phyloP scores from a whole-genome alignment of 2,329 filamentous ascomycete species.

The Colletotrichum tamarilloi region DNA sequence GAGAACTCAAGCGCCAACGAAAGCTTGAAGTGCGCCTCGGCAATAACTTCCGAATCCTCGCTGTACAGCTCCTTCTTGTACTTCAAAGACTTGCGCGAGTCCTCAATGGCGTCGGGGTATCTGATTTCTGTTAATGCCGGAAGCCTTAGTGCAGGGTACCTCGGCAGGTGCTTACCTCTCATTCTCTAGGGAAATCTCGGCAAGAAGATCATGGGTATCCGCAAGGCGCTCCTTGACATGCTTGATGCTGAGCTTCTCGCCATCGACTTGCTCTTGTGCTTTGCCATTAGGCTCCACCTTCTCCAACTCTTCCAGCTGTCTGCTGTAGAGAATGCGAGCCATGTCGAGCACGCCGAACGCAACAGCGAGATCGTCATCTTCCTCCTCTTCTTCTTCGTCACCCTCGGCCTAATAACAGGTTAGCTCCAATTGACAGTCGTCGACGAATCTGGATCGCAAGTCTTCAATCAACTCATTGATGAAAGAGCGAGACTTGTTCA shows the following conservation, averaged over 20 bases:
- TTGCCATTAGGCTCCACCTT: slow-evolving; percentile 53
- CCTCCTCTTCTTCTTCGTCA: slow-evolving; percentile 59
- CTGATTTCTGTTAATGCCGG: slow-evolving; percentile 47
- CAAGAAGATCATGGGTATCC: slow-evolving; percentile 92
- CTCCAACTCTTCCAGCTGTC: slow-evolving; percentile 58
- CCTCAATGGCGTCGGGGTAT: slow-evolving; percentile 87
- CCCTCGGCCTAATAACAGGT: slow-evolving; percentile 43
- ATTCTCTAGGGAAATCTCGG: slow-evolving; percentile 97
- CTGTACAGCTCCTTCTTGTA: slow-evolving; percentile 85
- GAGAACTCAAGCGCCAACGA: slow-evolving; percentile 95
- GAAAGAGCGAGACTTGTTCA: background rate
- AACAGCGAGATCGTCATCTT: slow-evolving; percentile 80
- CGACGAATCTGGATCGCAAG: background rate
- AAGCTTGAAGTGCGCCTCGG: slow-evolving; percentile 96
- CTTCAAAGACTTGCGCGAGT: slow-evolving; percentile 80
- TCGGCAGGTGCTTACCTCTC: slow-evolving; percentile 68
- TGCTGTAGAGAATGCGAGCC: slow-evolving; percentile 73
- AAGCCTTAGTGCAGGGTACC: background rate
- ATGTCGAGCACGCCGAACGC: slow-evolving; percentile 89
- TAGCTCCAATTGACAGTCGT: slow-evolving; percentile 12
- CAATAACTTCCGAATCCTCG: slow-evolving; percentile 84
- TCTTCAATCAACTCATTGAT: background rate
- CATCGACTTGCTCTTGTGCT: slow-evolving; percentile 53
- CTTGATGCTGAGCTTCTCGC: slow-evolving; percentile 55
- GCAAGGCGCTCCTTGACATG: slow-evolving; percentile 87